phyloP scores from a whole-genome alignment of 345 rosid genomes.

The Citrus reticulata region DNA sequence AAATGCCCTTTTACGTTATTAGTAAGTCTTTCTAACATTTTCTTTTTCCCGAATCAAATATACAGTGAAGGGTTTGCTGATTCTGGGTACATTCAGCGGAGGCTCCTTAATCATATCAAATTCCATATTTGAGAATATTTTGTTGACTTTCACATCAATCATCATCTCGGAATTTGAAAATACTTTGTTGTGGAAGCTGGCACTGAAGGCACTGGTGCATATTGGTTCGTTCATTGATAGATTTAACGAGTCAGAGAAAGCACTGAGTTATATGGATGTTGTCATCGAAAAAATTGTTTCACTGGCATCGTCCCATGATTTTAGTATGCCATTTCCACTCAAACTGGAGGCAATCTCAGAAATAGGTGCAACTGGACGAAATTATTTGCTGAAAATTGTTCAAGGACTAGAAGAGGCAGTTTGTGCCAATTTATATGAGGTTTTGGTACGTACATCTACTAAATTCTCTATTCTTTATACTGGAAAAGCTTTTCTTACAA shows the following conservation, averaged over 20 bases:
- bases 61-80: conserved; percentile 86
- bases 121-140: conserved; percentile 58
- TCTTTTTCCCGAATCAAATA: conserved; percentile 17
- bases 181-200: conserved; percentile 55
- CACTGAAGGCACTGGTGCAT: conserved; percentile 63
- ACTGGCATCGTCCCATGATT: conserved; percentile 39
- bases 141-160: conserved; percentile 51
- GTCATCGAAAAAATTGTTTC: conserved; percentile 59
- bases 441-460: conserved; percentile 52
- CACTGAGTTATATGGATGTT: conserved; percentile 46
- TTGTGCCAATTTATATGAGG: conserved; percentile 47
- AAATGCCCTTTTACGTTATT: neutral
- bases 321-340: conserved; percentile 46
- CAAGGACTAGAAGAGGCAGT: conserved; percentile 59
- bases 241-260: conserved; percentile 51
- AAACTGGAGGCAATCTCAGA: conserved; percentile 59
- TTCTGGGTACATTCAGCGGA: conserved; percentile 58
- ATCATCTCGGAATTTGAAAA: conserved; percentile 38
- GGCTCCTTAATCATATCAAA: conserved; percentile 43
- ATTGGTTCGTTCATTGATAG: conserved; percentile 63
- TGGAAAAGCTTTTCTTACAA: conserved; percentile 1
- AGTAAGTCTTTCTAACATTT: neutral
- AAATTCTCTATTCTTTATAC: conserved; percentile 2
- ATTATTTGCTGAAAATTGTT: conserved; percentile 57
- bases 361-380: conserved; percentile 52